phyloP scores from a whole-genome alignment of 345 rosid genomes.

The Chamaenerion angustifolium region DNA sequence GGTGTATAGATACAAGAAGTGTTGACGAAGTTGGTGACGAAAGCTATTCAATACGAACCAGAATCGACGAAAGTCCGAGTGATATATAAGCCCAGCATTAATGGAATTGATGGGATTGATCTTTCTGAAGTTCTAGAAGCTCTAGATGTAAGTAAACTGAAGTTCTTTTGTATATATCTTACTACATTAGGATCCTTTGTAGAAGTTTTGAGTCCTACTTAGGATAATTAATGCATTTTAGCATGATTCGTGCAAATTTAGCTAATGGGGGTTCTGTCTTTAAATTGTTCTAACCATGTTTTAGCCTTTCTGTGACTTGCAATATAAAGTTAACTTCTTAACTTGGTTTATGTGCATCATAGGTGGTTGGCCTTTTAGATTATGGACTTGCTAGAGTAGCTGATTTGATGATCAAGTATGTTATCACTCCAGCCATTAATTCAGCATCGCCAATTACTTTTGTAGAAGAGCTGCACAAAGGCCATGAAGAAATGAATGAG shows the following conservation, averaged over 20 bases:
- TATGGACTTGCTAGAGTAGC: constrained; percentile 88
- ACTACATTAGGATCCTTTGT: too few species aligned
- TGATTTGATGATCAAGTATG: constrained; percentile 73
- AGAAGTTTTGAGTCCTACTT: too few species aligned
- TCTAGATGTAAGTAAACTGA: constrained; percentile 53
- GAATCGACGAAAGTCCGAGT: constrained; percentile 37
- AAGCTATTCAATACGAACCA: constrained; percentile 56
- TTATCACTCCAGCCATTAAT: constrained; percentile 57
- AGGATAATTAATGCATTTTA: not conserved
- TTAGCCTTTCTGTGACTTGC: not conserved
- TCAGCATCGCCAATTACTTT: constrained; percentile 32
- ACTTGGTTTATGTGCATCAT: constrained; percentile 11
- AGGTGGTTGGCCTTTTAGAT: constrained; percentile 77
- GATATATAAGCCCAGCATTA: constrained; percentile 30
- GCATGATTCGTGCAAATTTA: not conserved
- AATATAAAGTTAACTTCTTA: constrained; percentile 6
- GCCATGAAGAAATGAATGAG: constrained; percentile 31
- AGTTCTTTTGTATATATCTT: not conserved
- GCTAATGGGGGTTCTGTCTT: not conserved
- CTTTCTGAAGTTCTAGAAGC: constrained; percentile 58
- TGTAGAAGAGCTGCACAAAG: constrained; percentile 37
- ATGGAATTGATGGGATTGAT: constrained; percentile 36
- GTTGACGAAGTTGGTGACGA: constrained; percentile 54
- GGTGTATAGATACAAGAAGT: constrained; percentile 89
- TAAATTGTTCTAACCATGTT: not conserved